These are phyloP conservation scores for Vickermania spadyakhi DNA, from an alignment of 208 protist genomes.

Conservation along the genomic window DNA sequence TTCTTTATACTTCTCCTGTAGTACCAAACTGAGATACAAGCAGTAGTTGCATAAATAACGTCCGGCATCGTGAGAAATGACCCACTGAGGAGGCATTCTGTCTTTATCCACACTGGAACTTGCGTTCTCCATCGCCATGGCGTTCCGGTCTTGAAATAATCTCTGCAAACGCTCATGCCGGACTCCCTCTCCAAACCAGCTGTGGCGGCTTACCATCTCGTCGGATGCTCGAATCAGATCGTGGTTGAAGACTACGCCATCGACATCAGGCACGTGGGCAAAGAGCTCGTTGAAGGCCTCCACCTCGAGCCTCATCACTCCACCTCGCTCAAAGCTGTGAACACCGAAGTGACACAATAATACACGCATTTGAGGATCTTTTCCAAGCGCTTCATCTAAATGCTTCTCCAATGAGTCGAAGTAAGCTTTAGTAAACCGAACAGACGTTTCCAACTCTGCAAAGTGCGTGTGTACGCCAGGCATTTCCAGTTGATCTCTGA, in stretches of 20 bases:
- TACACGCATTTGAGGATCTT: slow-evolving; percentile 11
- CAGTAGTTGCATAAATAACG: slow-evolving; percentile 68
- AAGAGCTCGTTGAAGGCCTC: slow-evolving; percentile 57
- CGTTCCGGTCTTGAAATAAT: not conserved
- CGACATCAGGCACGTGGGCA: slow-evolving; percentile 28
- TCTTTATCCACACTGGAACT: not conserved
- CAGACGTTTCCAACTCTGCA: slow-evolving; percentile 32
- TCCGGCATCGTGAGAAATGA: slow-evolving; percentile 44
- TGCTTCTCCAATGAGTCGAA: slow-evolving; percentile 29
- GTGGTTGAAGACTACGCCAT: slow-evolving; percentile 31
- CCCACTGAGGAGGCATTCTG: slow-evolving; percentile 15
- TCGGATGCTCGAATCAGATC: slow-evolving; percentile 26
- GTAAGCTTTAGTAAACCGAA: slow-evolving; percentile 20
- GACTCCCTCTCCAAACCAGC: slow-evolving; percentile 20
- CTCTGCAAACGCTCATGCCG: not conserved
- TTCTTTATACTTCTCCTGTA: slow-evolving; percentile 30
- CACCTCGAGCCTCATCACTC: slow-evolving; percentile 45
- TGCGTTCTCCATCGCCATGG: not conserved
- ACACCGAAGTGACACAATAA: slow-evolving; percentile 55
- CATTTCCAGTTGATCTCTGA: slow-evolving; percentile 16
- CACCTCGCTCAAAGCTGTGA: slow-evolving; percentile 24
- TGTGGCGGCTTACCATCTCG: slow-evolving; percentile 27
- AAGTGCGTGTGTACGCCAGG: slow-evolving; percentile 20
- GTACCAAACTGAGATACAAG: slow-evolving; percentile 35
- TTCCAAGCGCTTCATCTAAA: slow-evolving; percentile 12